Evolutionary conservation across 2,329 filamentous ascomycete genomes (phyloP).

Genomic region (Claviceps spartinae): DNA sequence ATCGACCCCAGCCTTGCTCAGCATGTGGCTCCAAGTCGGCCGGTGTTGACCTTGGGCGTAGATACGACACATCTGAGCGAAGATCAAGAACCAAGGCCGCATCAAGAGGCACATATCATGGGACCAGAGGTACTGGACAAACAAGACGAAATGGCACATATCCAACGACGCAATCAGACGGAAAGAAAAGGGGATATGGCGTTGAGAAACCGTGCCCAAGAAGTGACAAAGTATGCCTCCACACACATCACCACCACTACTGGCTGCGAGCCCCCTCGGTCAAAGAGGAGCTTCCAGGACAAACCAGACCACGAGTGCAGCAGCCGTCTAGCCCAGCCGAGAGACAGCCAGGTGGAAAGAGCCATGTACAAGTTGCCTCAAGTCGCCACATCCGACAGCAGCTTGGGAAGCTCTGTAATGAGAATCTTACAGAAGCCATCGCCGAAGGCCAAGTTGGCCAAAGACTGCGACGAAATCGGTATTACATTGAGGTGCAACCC

Average conservation of each 20-base stretch:
- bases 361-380: conserved; percentile 12
- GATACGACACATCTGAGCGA: background rate
- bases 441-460: conserved; percentile 11
- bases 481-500: conserved; percentile 15
- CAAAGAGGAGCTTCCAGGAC: conserved; percentile 2
- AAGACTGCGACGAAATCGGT: conserved; percentile 15
- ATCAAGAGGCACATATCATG: background rate
- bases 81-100: background rate
- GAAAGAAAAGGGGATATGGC: background rate
- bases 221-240: conserved; percentile 28
- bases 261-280: conserved; percentile 29
- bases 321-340: background rate
- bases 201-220: background rate
- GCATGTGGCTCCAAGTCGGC: conserved; percentile 4
- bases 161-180: background rate
- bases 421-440: conserved; percentile 13
- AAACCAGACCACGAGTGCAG: background rate
- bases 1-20: background rate
- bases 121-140: background rate
- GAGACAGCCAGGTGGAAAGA: conserved; percentile 5
- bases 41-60: background rate
- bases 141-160: background rate
- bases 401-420: conserved; percentile 9
- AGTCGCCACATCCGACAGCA: conserved; percentile 9
- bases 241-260: conserved; percentile 51